Conservation (phyloP, 129 eudicot species). For the Rutidosis leptorrhynchoides region DNA sequence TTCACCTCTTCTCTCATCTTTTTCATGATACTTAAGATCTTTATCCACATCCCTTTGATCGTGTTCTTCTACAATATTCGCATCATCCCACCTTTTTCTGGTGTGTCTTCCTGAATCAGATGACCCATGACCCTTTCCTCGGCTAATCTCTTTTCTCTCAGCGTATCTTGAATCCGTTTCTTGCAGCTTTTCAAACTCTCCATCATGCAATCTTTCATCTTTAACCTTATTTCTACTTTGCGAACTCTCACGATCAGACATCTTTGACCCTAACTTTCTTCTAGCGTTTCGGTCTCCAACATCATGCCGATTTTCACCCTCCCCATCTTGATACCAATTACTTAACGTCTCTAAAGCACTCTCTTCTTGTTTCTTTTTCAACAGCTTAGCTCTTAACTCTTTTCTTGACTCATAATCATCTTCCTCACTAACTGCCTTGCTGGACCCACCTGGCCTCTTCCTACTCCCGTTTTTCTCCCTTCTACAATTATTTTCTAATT, state of each 20-base stretch:
- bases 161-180: conserved; percentile 49
- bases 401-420: conserved; percentile 63
- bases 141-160: conserved; percentile 44
- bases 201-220: conserved; percentile 50
- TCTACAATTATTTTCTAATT: conserved; percentile 49
- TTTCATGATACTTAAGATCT: too few species aligned
- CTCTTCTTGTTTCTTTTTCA: conserved; percentile 69
- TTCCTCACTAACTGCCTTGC: conserved; percentile 63
- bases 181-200: conserved; percentile 40
- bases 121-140: conserved; percentile 56
- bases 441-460: conserved; percentile 61
- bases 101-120: conserved; percentile 43
- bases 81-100: conserved; percentile 79
- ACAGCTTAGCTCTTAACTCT: conserved; percentile 52
- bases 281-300: too few species aligned
- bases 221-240: conserved; percentile 42
- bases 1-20: conserved; percentile 55
- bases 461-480: conserved; percentile 64
- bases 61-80: conserved; percentile 32
- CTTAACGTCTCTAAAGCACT: conserved; percentile 75
- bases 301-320: conserved; percentile 56
- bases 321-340: conserved; percentile 87
- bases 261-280: conserved; percentile 48
- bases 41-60: too few species aligned
- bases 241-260: conserved; percentile 43